These are phyloP conservation scores for Blastobotrys attinorum DNA, from an alignment of 805 yeast species.

Conservation along the genomic window DNA sequence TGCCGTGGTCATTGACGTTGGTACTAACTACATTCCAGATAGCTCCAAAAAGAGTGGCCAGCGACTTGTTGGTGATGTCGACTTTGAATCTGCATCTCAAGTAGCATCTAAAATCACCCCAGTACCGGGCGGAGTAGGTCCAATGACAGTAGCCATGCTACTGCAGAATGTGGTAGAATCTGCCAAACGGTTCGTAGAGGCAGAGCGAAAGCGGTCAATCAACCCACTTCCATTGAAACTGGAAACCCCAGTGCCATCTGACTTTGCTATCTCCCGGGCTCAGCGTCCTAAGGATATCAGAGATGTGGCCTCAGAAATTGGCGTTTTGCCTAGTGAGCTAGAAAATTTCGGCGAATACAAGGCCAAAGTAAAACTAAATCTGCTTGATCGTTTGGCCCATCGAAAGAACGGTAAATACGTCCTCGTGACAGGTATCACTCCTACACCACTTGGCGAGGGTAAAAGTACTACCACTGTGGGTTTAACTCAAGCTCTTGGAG, in stretches of 20 bases:
- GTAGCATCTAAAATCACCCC: slow-evolving; percentile 77
- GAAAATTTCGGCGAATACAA: slow-evolving; percentile 88
- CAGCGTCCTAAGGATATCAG: slow-evolving; percentile 81
- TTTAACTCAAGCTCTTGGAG: slow-evolving; percentile 89
- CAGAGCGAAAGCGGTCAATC: slow-evolving; percentile 40
- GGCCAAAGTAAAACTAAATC: slow-evolving; percentile 74
- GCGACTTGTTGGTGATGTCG: slow-evolving; percentile 89
- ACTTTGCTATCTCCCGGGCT: slow-evolving; percentile 79
- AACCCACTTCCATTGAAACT: slow-evolving; percentile 48
- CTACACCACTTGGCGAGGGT: slow-evolving; percentile 98
- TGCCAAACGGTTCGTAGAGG: slow-evolving; percentile 51
- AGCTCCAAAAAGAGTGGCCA: slow-evolving; percentile 65
- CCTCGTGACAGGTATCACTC: slow-evolving; percentile 94
- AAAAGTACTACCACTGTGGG: slow-evolving; percentile 96
- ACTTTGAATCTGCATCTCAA: slow-evolving; percentile 54
- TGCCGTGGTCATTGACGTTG: slow-evolving; percentile 90
- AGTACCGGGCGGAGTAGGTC: slow-evolving; percentile 99
- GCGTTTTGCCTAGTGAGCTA: slow-evolving; percentile 68
- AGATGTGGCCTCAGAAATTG: slow-evolving; percentile 70
- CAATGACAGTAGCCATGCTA: slow-evolving; percentile 98
- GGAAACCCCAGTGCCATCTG: slow-evolving; percentile 75
- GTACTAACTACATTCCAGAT: slow-evolving; percentile 83
- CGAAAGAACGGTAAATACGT: slow-evolving; percentile 76
- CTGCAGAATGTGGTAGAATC: slow-evolving; percentile 76
- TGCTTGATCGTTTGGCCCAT: slow-evolving; percentile 57